phyloP scores from a whole-genome alignment of 2,329 filamentous ascomycete species.

The Pseudogymnoascus sp. region DNA sequence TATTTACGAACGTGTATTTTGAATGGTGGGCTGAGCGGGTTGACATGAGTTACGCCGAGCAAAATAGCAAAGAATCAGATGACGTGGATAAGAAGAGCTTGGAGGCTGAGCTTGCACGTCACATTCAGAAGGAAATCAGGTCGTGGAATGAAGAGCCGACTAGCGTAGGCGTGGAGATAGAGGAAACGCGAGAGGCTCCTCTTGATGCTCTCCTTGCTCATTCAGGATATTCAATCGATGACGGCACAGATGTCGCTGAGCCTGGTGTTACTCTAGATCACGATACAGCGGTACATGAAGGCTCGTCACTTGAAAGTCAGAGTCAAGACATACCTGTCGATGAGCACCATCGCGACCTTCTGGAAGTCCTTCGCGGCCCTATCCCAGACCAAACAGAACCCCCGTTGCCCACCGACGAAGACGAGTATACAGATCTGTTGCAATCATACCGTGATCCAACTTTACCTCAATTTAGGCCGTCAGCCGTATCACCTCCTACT shows the following conservation, averaged over 20 bases:
- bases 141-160: constrained; percentile 15
- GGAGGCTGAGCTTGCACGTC: not conserved
- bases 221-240: constrained; percentile 23
- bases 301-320: not conserved
- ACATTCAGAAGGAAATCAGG: constrained; percentile 1
- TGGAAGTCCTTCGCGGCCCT: constrained; percentile 10
- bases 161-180: constrained; percentile 23
- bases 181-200: constrained; percentile 23
- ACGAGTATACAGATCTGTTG: not conserved
- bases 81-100: not conserved
- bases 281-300: not conserved
- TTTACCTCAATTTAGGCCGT: constrained; percentile 57
- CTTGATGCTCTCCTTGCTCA: constrained; percentile 24
- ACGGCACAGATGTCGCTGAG: not conserved
- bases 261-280: no score
- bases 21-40: constrained; percentile 24
- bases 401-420: constrained; percentile 1
- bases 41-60: not conserved
- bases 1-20: constrained; percentile 39
- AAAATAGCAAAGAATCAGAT: not conserved
- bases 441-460: constrained; percentile 48
- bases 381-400: not conserved
- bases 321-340: not conserved
- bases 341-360: not conserved
- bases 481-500: constrained; percentile 35